A percentile compares a stretch with the other conserved stretches of the same genome.
These are phyloP conservation scores for Raffaelea ambrosiae DNA, from an alignment of 2,329 filamentous ascomycete genomes.

Conservation along the genomic window DNA sequence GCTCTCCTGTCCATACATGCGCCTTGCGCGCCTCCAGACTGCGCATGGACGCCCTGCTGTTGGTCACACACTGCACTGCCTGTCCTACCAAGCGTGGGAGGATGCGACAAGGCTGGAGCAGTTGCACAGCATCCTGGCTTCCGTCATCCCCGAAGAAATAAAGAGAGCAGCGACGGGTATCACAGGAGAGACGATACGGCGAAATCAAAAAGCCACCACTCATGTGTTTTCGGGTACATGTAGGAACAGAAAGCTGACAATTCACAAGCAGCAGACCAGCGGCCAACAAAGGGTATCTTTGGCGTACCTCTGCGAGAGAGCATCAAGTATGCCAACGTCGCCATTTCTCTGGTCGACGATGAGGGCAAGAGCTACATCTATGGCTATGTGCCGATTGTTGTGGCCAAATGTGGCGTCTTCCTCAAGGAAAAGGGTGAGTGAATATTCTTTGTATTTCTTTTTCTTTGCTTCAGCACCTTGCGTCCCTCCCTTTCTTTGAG, in stretches of 20 bases:
- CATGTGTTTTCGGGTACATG: too few species aligned
- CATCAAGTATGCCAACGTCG: conserved; percentile 96
- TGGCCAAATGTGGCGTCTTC: conserved; percentile 95
- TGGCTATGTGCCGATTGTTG: conserved; percentile 95
- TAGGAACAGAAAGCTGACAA: background rate
- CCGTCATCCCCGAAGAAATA: conserved; percentile 10
- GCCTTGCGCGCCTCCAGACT: background rate
- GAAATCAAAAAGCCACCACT: too few species aligned
- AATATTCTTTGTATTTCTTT: conserved; percentile 6
- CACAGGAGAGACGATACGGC: too few species aligned
- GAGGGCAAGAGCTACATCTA: conserved; percentile 95
- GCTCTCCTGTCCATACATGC: too few species aligned
- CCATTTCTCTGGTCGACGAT: conserved; percentile 90
- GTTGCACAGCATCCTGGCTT: conserved; percentile 8
- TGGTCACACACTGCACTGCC: too few species aligned
- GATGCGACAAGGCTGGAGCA: conserved; percentile 5
- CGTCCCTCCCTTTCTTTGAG: too few species aligned
- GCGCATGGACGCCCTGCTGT: background rate
- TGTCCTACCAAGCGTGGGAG: background rate
- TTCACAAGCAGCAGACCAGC: conserved; percentile 27
- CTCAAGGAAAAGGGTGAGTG: conserved; percentile 92
- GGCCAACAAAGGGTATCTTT: conserved; percentile 70
- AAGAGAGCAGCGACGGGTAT: conserved; percentile 8
- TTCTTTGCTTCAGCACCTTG: background rate
- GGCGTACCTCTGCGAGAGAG: conserved; percentile 88